Conservation (phyloP, 768 basidiomycete species). For the Dendrothele bispora region DNA sequence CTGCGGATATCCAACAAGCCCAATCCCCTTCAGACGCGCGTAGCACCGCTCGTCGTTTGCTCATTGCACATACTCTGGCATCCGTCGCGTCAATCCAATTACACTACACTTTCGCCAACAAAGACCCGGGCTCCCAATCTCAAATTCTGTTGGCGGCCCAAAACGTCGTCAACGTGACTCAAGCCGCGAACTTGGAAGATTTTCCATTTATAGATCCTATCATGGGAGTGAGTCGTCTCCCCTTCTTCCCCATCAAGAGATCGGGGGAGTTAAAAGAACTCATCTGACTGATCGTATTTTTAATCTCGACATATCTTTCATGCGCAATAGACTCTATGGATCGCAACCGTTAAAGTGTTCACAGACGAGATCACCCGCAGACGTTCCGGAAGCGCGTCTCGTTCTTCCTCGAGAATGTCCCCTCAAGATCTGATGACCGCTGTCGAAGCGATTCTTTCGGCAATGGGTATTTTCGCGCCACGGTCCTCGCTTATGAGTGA, state of each 20-base stretch:
- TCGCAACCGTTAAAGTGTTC: slow-evolving; percentile 1
- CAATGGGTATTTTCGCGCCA: slow-evolving; percentile 3
- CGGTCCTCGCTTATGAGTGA: slow-evolving; percentile 6
- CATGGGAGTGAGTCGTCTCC: slow-evolving; percentile 11
- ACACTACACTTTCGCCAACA: slow-evolving; percentile 11
- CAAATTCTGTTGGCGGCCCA: slow-evolving; percentile 7
- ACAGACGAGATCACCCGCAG: slow-evolving; percentile 1
- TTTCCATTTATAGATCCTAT: slow-evolving; percentile 16
- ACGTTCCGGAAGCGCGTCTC: not conserved
- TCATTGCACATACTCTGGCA: slow-evolving; percentile 13
- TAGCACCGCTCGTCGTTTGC: not conserved
- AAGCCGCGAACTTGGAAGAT: slow-evolving; percentile 7
- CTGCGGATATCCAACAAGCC: too few relatives aligned
- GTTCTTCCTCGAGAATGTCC: not conserved
- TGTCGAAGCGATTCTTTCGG: not conserved
- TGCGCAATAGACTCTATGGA: slow-evolving; percentile 2
- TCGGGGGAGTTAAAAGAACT: not conserved
- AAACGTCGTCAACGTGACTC: slow-evolving; percentile 9
- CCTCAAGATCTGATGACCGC: not conserved
- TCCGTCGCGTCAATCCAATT: slow-evolving; percentile 14
- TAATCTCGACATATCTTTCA: not conserved
- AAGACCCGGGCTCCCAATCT: not conserved
- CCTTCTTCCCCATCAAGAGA: not conserved
- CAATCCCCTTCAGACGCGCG: not conserved
- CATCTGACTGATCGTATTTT: not conserved